These are phyloP conservation scores for Caulochytrium protostelioides DNA, from an alignment of 371 early-diverging fungal species.

Conservation along the genomic window DNA sequence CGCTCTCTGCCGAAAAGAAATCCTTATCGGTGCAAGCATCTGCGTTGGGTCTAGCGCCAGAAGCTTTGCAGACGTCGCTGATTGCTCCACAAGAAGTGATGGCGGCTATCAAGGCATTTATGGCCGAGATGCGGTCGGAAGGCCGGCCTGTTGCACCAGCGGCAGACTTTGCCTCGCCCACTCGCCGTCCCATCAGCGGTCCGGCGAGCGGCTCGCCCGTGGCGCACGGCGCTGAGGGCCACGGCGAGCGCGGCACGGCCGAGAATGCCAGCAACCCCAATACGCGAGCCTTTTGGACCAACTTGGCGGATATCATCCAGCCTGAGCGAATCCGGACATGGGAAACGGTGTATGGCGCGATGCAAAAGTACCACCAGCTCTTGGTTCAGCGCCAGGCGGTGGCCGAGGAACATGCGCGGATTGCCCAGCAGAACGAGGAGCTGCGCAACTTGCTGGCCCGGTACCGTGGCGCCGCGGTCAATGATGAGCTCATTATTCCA, in stretches of 20 bases:
- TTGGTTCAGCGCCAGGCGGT: slow-evolving; percentile 13
- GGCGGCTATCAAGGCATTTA: no score
- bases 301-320: background rate
- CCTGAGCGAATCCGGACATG: background rate
- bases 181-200: background rate
- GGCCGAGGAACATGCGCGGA: slow-evolving; percentile 13
- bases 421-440: slow-evolving; percentile 20
- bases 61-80: no score
- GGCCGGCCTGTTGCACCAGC: no score
- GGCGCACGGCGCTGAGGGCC: slow-evolving; percentile 18
- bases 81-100: no score
- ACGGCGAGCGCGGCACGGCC: slow-evolving; percentile 18
- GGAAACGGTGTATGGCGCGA: slow-evolving; percentile 14
- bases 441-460: slow-evolving; percentile 16
- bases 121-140: no score
- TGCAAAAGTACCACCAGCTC: slow-evolving; percentile 20
- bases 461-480: slow-evolving; percentile 25
- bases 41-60: background rate
- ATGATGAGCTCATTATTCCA: slow-evolving; percentile 29
- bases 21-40: background rate
- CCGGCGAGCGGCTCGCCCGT: slow-evolving; percentile 20
- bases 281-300: background rate
- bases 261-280: no score
- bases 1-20: background rate
- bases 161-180: background rate